Percentiles rank a stretch among this genome's conserved stretches.
These are phyloP conservation scores for Pezicula radicicola DNA, from an alignment of 2,329 filamentous ascomycete species.

Conservation along the genomic window DNA sequence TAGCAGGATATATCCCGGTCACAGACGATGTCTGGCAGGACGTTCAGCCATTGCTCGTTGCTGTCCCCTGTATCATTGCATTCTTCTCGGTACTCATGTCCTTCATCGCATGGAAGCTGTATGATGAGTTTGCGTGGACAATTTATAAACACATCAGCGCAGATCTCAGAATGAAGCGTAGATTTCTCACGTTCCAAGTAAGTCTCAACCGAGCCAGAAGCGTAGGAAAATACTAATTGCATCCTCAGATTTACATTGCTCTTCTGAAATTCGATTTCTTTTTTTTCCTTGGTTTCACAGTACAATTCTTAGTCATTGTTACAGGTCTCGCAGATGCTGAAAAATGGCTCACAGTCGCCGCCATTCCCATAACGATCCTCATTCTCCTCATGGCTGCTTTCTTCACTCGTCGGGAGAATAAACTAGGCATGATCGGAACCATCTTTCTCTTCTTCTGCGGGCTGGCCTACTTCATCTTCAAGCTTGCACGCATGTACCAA, in stretches of 20 bases:
- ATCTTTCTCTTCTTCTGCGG: conserved; percentile 87
- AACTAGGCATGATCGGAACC: conserved; percentile 70
- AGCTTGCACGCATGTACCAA: conserved; percentile 93
- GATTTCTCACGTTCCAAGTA: conserved; percentile 96
- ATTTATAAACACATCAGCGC: conserved; percentile 99
- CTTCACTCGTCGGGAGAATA: conserved; percentile 82
- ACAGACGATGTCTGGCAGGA: conserved; percentile 59
- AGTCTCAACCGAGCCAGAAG: conserved; percentile 15
- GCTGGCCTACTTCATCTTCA: conserved; percentile 95
- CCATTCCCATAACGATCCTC: conserved; percentile 85
- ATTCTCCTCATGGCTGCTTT: conserved; percentile 83
- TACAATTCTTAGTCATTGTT: conserved; percentile 95
- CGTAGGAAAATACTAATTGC: conserved; percentile 7
- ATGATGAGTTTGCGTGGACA: conserved; percentile 98
- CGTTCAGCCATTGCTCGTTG: conserved; percentile 74
- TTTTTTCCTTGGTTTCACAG: conserved; percentile 98
- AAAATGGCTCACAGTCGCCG: conserved; percentile 81
- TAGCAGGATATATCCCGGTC: conserved; percentile 26
- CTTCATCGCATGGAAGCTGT: conserved; percentile 88
- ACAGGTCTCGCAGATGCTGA: conserved; percentile 66
- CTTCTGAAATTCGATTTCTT: conserved; percentile 99
- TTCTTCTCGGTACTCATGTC: conserved; percentile 70
- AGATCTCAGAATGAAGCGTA: conserved; percentile 93
- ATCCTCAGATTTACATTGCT: conserved; percentile 84
- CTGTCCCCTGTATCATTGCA: conserved; percentile 81